Conservation (phyloP, 1,139 yeast species). For the Casaregolazyma suthepensis region DNA sequence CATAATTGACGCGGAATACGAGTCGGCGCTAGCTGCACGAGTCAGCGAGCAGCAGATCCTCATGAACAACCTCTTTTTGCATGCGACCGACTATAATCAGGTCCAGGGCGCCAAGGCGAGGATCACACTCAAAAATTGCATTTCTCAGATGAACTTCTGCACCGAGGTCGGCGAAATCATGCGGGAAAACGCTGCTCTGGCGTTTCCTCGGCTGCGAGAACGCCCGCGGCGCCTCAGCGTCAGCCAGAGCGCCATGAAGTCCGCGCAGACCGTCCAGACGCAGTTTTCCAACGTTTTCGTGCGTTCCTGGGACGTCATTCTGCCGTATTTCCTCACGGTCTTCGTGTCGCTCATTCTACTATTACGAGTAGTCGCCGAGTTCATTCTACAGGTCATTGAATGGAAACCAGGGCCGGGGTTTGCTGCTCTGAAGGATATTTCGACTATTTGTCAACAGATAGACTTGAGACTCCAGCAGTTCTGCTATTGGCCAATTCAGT, state of each 20-base stretch:
- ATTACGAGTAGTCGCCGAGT: slow-evolving; percentile 30
- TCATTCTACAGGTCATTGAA: slow-evolving; percentile 36
- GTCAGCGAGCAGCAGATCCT: slow-evolving; percentile 17
- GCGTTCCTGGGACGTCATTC: slow-evolving; percentile 12
- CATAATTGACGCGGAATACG: slow-evolving; percentile 28
- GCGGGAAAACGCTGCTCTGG: slow-evolving; percentile 24
- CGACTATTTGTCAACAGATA: slow-evolving; percentile 69
- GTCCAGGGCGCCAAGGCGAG: slow-evolving; percentile 8
- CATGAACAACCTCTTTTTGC: slow-evolving; percentile 19
- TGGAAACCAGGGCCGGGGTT: slow-evolving; percentile 20
- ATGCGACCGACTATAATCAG: slow-evolving; percentile 11
- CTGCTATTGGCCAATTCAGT: slow-evolving; percentile 77
- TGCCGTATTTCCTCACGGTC: slow-evolving; percentile 13
- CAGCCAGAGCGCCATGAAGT: slow-evolving; percentile 24
- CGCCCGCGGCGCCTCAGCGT: slow-evolving; percentile 19
- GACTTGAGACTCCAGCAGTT: slow-evolving; percentile 74
- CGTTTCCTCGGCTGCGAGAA: slow-evolving; percentile 27
- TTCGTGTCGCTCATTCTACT: slow-evolving; percentile 19
- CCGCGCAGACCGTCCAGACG: slow-evolving; percentile 23
- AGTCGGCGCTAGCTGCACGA: slow-evolving; percentile 27
- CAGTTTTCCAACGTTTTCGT: slow-evolving; percentile 15
- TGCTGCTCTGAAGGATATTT: slow-evolving; percentile 38
- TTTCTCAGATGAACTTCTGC: slow-evolving; percentile 32
- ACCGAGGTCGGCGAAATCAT: slow-evolving; percentile 29
- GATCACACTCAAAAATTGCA: slow-evolving; percentile 21